Evolutionary conservation across 116 monocot genomes (phyloP), one percentile per base, ranked within the genome.

Genomic region (Posidonia oceanica): DNA sequence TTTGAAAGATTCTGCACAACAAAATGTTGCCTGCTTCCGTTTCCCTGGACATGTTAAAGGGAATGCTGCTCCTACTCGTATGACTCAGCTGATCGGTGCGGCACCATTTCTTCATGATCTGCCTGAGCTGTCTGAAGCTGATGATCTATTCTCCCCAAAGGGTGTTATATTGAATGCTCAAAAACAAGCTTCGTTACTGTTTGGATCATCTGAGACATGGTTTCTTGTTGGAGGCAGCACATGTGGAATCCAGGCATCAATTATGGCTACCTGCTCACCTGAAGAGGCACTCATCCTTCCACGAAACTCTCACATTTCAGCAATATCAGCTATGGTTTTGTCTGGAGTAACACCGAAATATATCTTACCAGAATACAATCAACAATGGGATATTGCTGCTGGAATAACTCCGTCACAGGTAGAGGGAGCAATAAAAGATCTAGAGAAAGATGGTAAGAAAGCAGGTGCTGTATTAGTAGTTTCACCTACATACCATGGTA

Each of bases 401-500:
- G 89, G 87, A 66, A 76, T 89, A 16, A 84, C 79, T 15, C 14
- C 75, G 53, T 78, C 59, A 8, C 85, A 89, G 71, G 87, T 94
- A 2, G 83, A 83, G 51, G 60, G 56, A 21, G 87, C 85, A 15
- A 70, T 94, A 39, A 16, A 72, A 37, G 87, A 87, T 7, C 63
- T 90, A 66, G 81, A 76, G 59, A 37, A 67, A 57, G 80, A 62
- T 38, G 80, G 83, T 14, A 78, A 76, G 71, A 81, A 15, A 4
- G 74, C 84, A 63, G 77, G 82, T 12, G 94, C 87, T 53, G 87
- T 90, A 53, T 58, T 94, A 4, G 44, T 94, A 39, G 83, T 80
- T 66, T 87, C 94, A 21, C 94, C 94, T 5, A 94, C 94, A n/a
- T 94, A 94, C 68, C 90, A 94, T 78, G 94, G 94, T 0, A 76